Evolutionary conservation across 1,139 yeast genomes (phyloP).

Genomic region (Petasospora fabianii): DNA sequence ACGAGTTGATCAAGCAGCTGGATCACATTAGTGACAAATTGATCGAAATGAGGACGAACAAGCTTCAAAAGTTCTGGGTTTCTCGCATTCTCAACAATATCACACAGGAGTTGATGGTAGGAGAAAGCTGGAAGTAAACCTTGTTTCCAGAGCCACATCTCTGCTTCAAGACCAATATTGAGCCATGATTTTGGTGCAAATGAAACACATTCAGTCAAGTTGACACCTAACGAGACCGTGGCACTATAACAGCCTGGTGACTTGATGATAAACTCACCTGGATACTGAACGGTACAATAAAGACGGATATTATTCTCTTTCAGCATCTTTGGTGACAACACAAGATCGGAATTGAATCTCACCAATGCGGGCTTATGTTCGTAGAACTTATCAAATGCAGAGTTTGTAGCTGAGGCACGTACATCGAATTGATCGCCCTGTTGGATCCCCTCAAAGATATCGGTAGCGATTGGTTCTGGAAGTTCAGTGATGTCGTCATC

Average conservation of each 20-base stretch:
- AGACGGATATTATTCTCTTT: conserved; percentile 44
- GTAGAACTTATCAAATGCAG: conserved; percentile 17
- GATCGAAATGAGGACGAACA: conserved; percentile 34
- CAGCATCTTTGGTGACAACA: conserved; percentile 47
- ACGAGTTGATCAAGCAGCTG: conserved; percentile 38
- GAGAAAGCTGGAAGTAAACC: conserved; percentile 46
- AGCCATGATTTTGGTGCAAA: conserved; percentile 64
- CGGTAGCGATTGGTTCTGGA: conserved; percentile 24
- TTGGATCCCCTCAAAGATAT: conserved; percentile 19
- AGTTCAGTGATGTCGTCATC: conserved; percentile 11
- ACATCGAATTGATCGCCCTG: conserved; percentile 15
- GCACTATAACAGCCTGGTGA: conserved; percentile 54
- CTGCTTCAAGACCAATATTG: conserved; percentile 43
- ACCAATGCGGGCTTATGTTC: conserved; percentile 11
- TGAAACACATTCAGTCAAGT: conserved; percentile 50
- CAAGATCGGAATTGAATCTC: conserved; percentile 25
- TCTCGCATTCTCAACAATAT: conserved; percentile 42
- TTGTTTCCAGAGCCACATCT: conserved; percentile 51
- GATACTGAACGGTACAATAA: conserved; percentile 47
- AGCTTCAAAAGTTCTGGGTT: conserved; percentile 32
- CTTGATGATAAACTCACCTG: conserved; percentile 58
- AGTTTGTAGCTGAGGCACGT: conserved; percentile 17
- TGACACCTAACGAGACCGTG: conserved; percentile 50
- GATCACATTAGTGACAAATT: conserved; percentile 39
- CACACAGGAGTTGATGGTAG: conserved; percentile 43